These are phyloP conservation scores for Dorcoceras hygrometricum DNA, from an alignment of 257 asterid genomes.

Conservation along the genomic window DNA sequence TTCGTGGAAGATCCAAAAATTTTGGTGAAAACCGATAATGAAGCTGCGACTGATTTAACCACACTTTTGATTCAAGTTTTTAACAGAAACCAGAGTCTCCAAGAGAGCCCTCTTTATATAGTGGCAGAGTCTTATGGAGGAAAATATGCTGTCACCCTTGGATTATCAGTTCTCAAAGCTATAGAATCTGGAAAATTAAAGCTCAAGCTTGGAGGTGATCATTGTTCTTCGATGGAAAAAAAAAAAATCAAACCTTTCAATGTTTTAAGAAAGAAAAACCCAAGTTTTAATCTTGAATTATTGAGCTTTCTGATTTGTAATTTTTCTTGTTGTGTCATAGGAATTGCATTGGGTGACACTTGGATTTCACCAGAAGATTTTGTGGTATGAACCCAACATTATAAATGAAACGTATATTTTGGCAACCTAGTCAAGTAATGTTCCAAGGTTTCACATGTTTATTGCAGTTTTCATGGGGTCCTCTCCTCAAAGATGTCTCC, in stretches of 20 bases:
- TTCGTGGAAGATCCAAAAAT: slow-evolving; percentile 72
- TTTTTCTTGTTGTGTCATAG: slow-evolving; percentile 25
- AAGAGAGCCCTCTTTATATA: slow-evolving; percentile 69
- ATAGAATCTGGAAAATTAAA: slow-evolving; percentile 61
- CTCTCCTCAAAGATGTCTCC: slow-evolving; percentile 83
- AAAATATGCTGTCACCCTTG: slow-evolving; percentile 86
- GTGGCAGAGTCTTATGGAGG: slow-evolving; percentile 98
- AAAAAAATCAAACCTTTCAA: no score
- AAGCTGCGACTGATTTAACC: slow-evolving; percentile 80
- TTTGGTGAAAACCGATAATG: slow-evolving; percentile 74
- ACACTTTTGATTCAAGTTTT: slow-evolving; percentile 61
- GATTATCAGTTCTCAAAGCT: slow-evolving; percentile 70
- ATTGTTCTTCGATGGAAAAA: neutral
- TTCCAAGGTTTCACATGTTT: slow-evolving; percentile 21
- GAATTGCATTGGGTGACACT: slow-evolving; percentile 84
- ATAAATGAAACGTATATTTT: neutral
- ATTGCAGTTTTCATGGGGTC: slow-evolving; percentile 91
- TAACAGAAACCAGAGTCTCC: slow-evolving; percentile 54
- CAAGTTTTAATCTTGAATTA: neutral
- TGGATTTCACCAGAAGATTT: slow-evolving; percentile 99
- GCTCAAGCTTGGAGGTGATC: slow-evolving; percentile 75
- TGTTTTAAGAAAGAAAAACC: neutral
- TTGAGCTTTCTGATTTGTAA: neutral
- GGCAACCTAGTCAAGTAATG: slow-evolving; percentile 18
- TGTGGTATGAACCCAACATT: slow-evolving; percentile 45